These are phyloP conservation scores for Boletus edulis DNA, from an alignment of 768 basidiomycete species.

Conservation along the genomic window DNA sequence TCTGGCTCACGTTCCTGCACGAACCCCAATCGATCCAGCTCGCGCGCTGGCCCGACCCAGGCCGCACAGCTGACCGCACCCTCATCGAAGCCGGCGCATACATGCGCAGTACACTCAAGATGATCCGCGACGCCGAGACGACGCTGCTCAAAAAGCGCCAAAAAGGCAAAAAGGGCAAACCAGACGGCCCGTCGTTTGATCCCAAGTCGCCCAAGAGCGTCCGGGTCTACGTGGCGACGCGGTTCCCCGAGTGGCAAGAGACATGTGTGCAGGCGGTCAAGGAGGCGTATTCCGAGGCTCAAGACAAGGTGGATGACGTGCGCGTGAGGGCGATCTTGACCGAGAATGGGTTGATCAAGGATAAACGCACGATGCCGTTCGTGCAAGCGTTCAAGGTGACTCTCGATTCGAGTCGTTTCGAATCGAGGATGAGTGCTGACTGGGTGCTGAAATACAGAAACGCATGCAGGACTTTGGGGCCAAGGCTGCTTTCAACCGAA, in stretches of 20 bases:
- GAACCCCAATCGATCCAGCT: constrained; percentile 75
- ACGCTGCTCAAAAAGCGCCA: constrained; percentile 73
- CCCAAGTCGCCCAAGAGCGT: constrained; percentile 83
- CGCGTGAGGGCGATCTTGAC: constrained; percentile 68
- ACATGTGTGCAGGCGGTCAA: constrained; percentile 71
- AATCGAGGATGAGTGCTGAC: background rate
- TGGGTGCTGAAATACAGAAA: constrained; percentile 48
- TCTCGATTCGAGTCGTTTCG: background rate
- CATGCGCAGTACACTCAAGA: constrained; percentile 90
- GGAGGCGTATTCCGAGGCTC: constrained; percentile 57
- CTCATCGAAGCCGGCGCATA: constrained; percentile 75
- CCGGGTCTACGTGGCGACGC: constrained; percentile 84
- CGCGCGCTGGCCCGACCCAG: constrained; percentile 79
- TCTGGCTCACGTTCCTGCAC: constrained; percentile 75
- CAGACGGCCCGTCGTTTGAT: constrained; percentile 58
- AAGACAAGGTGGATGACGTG: constrained; percentile 76
- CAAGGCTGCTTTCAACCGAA: constrained; percentile 76
- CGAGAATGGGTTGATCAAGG: constrained; percentile 82
- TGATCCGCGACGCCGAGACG: constrained; percentile 85
- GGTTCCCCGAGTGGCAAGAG: constrained; percentile 95
- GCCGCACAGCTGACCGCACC: constrained; percentile 55
- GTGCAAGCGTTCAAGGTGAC: constrained; percentile 87
- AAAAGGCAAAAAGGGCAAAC: constrained; percentile 68
- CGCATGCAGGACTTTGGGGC: constrained; percentile 76
- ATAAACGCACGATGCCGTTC: constrained; percentile 96